Evolutionary conservation across 208 protist genomes (phyloP), one percentile per base, ranked within the genome.

Genomic region (Acanthamoeba sp.): DNA sequence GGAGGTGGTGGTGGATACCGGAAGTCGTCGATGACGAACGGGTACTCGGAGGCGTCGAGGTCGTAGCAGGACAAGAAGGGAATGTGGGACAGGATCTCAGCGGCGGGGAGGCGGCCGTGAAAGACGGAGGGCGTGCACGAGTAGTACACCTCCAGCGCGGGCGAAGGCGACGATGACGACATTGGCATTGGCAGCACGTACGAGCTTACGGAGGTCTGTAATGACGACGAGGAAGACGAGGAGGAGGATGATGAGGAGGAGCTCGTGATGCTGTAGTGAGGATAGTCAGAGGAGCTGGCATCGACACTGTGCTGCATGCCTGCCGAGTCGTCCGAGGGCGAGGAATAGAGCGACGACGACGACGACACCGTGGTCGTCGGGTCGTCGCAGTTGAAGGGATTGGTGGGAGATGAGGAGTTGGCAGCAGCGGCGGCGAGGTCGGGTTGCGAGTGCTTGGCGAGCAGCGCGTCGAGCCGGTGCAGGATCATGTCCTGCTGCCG

Each of bases 1-100:
- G n/a, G 52, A 20, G 22, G 52, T 59, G 18, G 2, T 12, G 52
- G 45, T 50, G 45, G 9, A 12, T 27, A 69, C 59, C 59, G 22
- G 59, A 69, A 69, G 27, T 69, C 59, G n/a, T 69, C 59, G 59
- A 69, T n/a, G 59, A 69, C 59, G 18, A 69, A 69, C 27, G 59
- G 59, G 18, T 69, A 69, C 27, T 69, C 29, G 59, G 59, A 69
- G n/a, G 12, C 59, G 59, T 69, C 59, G 59, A 69, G 59, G 59
- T 69, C n/a, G 59, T 69, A 69, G 29, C 59, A 36, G n/a, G 59
- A 69, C n/a, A 69, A n/a, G 59, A 69, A 69, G 2, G 59, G 59
- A 6, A 69, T 69, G 59, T 69, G 22, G 59, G 59, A n/a, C n/a
- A 69, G 59, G 59, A 69, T 69, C n/a, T 69, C 59, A 9, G 59